phyloP scores from a whole-genome alignment of 345 rosid species.

The Psidium friedrichsthalianum region DNA sequence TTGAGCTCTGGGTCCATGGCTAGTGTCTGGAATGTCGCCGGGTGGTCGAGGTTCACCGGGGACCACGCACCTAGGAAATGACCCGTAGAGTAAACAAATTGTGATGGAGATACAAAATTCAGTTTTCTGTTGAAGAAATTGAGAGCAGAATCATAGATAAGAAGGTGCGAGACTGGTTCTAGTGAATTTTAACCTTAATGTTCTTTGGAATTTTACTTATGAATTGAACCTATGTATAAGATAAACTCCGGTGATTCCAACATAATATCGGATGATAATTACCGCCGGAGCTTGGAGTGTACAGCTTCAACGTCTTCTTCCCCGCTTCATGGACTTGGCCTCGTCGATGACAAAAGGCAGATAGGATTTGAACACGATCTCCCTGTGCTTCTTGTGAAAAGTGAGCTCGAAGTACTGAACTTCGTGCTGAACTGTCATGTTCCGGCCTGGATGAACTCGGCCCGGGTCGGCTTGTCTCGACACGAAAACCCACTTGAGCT shows the following conservation, averaged over 20 bases:
- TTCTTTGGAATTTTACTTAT: neutral
- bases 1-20: slow-evolving; percentile 7
- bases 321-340: slow-evolving; percentile 25
- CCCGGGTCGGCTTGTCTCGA: slow-evolving; percentile 10
- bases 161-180: neutral
- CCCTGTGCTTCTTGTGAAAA: slow-evolving; percentile 46
- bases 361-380: slow-evolving; percentile 32
- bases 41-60: slow-evolving; percentile 31
- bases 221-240: neutral
- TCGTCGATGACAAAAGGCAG: slow-evolving; percentile 34
- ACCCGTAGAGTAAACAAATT: neutral
- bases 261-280: neutral
- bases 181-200: neutral
- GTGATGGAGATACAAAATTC: neutral
- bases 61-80: slow-evolving; percentile 23
- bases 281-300: slow-evolving; percentile 14
- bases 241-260: neutral
- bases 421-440: slow-evolving; percentile 15
- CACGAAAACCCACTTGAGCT: slow-evolving; percentile 36
- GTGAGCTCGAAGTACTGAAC: slow-evolving; percentile 30
- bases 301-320: slow-evolving; percentile 44
- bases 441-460: slow-evolving; percentile 7
- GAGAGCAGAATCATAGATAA: neutral
- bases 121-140: neutral
- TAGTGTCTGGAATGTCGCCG: slow-evolving; percentile 2